phyloP scores from a whole-genome alignment of 2,329 filamentous ascomycete species.

The Hypoxylon sp. region DNA sequence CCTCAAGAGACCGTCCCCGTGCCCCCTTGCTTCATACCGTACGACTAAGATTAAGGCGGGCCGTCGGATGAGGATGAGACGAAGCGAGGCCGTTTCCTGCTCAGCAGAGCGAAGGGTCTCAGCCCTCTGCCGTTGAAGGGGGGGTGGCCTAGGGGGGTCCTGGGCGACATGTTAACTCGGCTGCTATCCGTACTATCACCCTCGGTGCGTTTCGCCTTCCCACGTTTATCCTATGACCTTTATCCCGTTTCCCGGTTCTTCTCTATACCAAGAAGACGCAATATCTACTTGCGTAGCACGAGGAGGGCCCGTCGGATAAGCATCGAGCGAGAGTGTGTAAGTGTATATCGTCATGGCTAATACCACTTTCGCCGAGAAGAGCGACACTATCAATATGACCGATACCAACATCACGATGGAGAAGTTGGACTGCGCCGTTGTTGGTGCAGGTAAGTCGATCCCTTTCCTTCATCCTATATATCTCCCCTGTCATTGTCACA shows the following conservation, averaged over 20 bases:
- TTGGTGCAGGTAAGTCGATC: slow-evolving; percentile 65
- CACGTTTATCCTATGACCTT: slow-evolving; percentile 42
- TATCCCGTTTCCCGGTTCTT: slow-evolving; percentile 39
- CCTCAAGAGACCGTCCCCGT: slow-evolving; percentile 15
- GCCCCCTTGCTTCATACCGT: slow-evolving; percentile 38
- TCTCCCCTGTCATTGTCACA: slow-evolving; percentile 2
- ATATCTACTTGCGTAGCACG: slow-evolving; percentile 31
- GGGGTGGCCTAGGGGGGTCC: slow-evolving; percentile 6
- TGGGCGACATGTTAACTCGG: slow-evolving; percentile 5
- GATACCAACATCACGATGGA: slow-evolving; percentile 56
- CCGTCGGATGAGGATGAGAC: slow-evolving; percentile 33
- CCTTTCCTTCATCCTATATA: background rate
- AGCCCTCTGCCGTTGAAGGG: slow-evolving; percentile 25
- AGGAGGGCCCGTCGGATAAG: slow-evolving; percentile 32
- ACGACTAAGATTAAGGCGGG: slow-evolving; percentile 42
- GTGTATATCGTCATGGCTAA: slow-evolving; percentile 39
- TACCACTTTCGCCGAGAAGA: slow-evolving; percentile 29
- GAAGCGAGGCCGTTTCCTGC: slow-evolving; percentile 27
- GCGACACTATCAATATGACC: slow-evolving; percentile 28
- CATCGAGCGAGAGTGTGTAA: slow-evolving; percentile 19
- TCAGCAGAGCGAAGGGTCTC: slow-evolving; percentile 30
- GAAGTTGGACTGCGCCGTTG: slow-evolving; percentile 61
- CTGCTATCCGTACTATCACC: slow-evolving; percentile 18
- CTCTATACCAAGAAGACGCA: slow-evolving; percentile 34
- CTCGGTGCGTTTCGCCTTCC: slow-evolving; percentile 19